Base-by-base conservation (phyloP, 2,329 filamentous ascomycete genomes). In the Lasiodiplodia theobromae region DNA sequence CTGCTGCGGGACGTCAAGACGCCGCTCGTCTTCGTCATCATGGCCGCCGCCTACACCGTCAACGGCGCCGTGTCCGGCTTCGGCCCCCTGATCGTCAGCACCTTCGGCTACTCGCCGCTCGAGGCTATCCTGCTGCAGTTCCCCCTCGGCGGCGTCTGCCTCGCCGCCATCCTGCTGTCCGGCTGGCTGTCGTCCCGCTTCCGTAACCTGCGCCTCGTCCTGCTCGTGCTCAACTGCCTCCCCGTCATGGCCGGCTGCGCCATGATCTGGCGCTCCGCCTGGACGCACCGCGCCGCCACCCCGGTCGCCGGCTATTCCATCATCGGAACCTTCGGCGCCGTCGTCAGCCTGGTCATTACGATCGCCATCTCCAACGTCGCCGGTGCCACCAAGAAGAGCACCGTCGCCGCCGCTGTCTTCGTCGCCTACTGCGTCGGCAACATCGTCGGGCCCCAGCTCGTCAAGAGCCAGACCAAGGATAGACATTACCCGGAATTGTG, bases 361-460 rank as follows among this genome's bases (percentile, higher is more conserved):
- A 74, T 88, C 2, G 86, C 85, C 0, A 87, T 87, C 83, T 86
- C 87, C 12, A 94, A 94, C 71, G 90, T 93, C 0, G 91, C 91
- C 0, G 91, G 92, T n/a, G 86, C 91, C 28, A 93, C 91, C 0
- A 94, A 94, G 81, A 93, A 93, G 82, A 91, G 88, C 71, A 89
- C 91, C 73, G 92, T 91, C 84, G 89, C 91, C 0, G 88, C 93
- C 49, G 86, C 93, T 51, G 87, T 87, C 58, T 63, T 63, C 25
- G 58, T 63, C 21, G 58, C 58, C 25, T 63, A 63, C 40, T 63
- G 58, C 40, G 44, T 63, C 40, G 58, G 58, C 10, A 63, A 63
- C 44, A 63, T 63, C 58, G 58, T 63, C 25, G 58, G 58, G 16
- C 58, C 58, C 6, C 58, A 63, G 58, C 58, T 63, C 38, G 58